A percentile compares a stretch with the other conserved stretches of the same genome.
Conservation (phyloP, 2,329 filamentous ascomycete genomes). For the Xylariaceae sp. region DNA sequence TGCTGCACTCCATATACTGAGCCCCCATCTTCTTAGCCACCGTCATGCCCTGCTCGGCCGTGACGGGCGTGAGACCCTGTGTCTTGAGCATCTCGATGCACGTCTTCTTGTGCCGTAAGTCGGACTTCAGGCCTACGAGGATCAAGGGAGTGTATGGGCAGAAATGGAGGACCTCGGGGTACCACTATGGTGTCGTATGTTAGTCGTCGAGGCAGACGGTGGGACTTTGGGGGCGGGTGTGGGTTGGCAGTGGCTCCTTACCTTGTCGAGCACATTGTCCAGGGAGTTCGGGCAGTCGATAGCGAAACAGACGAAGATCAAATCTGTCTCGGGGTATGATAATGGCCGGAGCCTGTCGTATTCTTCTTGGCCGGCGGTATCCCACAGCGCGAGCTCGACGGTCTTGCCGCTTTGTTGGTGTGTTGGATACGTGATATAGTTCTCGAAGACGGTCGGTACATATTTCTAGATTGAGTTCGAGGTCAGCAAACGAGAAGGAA, state of each 20-base stretch:
- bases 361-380: conserved; percentile 97
- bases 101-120: conserved; percentile 89
- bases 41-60: conserved; percentile 77
- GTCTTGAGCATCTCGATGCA: conserved; percentile 99
- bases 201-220: neutral
- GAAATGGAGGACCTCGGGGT: conserved; percentile 97
- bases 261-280: conserved; percentile 99
- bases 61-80: conserved; percentile 92
- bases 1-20: conserved; percentile 96
- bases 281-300: conserved; percentile 98
- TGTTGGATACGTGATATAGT: conserved; percentile 96
- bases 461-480: conserved; percentile 68
- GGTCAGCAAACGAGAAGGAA: conserved; percentile 2
- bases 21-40: conserved; percentile 94
- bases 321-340: conserved; percentile 95
- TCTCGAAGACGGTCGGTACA: conserved; percentile 97
- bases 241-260: conserved; percentile 40
- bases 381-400: conserved; percentile 95
- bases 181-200: conserved; percentile 57
- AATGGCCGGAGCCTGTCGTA: conserved; percentile 93
- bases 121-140: conserved; percentile 93
- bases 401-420: conserved; percentile 86
- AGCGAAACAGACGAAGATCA: conserved; percentile 97
- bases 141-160: conserved; percentile 95
- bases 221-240: neutral